A percentile compares a stretch with the other conserved stretches of the same genome.
Conservation (phyloP, 2,329 filamentous ascomycete species). For the Fusarium vanettenii region DNA sequence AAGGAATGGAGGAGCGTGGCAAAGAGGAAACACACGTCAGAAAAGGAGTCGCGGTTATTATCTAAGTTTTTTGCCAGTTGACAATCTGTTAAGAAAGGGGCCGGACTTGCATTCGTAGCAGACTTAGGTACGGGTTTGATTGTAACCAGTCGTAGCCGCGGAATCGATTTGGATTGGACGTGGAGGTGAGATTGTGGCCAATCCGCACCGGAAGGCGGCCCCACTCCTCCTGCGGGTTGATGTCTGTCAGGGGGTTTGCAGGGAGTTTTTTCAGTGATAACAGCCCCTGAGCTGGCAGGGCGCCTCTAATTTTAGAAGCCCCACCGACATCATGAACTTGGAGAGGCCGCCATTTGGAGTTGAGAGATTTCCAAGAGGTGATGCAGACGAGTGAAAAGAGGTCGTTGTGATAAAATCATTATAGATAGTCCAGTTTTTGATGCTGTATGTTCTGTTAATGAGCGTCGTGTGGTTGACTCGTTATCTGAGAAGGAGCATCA, state of each 20-base stretch:
- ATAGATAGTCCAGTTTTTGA: neutral
- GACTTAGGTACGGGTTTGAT: neutral
- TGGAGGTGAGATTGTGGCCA: constrained; percentile 26
- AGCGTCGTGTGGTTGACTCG: neutral
- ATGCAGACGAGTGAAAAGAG: neutral
- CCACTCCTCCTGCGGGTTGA: constrained; percentile 18
- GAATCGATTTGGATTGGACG: constrained; percentile 31
- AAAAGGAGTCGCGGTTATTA: constrained; percentile 19
- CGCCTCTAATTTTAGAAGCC: constrained; percentile 39
- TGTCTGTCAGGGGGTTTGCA: constrained; percentile 29
- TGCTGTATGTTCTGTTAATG: neutral
- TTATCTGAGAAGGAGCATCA: neutral
- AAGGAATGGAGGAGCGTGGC: constrained; percentile 28
- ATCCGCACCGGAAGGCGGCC: constrained; percentile 26
- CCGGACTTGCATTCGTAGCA: constrained; percentile 21
- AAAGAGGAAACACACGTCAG: constrained; percentile 20
- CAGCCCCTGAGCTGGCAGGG: constrained; percentile 25
- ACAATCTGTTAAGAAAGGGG: constrained; percentile 34
- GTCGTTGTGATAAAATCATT: neutral
- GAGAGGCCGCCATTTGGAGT: neutral
- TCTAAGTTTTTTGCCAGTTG: constrained; percentile 12
- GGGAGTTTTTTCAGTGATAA: constrained; percentile 13
- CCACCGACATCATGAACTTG: constrained; percentile 37
- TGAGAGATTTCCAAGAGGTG: neutral
- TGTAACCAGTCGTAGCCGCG: constrained; percentile 5